These are phyloP conservation scores for Carex arenaria DNA, from an alignment of 202 grass and related monocot genomes.

Conservation along the genomic window DNA sequence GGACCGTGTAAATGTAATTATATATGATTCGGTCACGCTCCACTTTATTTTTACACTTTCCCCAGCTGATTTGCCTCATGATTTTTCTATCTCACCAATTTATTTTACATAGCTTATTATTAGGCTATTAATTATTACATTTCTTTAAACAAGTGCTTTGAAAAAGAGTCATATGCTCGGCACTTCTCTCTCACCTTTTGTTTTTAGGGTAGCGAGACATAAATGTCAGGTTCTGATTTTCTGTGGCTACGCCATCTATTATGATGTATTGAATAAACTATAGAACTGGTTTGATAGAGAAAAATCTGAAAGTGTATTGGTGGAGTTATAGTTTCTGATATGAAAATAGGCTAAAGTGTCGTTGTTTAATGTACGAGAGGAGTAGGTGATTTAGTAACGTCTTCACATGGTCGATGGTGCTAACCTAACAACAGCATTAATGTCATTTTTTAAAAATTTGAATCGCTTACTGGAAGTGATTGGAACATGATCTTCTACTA, in stretches of 20 bases:
- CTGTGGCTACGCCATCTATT: neutral
- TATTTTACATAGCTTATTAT: neutral
- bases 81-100: neutral
- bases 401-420: neutral
- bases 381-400: conserved; percentile 1
- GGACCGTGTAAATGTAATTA: conserved; percentile 1
- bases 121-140: neutral
- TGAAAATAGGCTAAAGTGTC: neutral
- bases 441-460: neutral
- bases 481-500: neutral
- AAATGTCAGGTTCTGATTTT: neutral
- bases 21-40: conserved; percentile 2
- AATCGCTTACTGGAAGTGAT: neutral
- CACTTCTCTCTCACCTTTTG: neutral
- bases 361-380: neutral
- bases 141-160: neutral
- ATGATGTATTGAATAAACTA: too few species aligned
- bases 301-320: neutral
- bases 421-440: neutral
- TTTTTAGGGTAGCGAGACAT: neutral
- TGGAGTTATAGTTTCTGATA: neutral
- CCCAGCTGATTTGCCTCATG: neutral
- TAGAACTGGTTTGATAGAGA: neutral
- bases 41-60: neutral
- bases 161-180: neutral